Base-by-base conservation (phyloP, 2,329 filamentous ascomycete genomes). In the Pseudopithomyces maydicus region DNA sequence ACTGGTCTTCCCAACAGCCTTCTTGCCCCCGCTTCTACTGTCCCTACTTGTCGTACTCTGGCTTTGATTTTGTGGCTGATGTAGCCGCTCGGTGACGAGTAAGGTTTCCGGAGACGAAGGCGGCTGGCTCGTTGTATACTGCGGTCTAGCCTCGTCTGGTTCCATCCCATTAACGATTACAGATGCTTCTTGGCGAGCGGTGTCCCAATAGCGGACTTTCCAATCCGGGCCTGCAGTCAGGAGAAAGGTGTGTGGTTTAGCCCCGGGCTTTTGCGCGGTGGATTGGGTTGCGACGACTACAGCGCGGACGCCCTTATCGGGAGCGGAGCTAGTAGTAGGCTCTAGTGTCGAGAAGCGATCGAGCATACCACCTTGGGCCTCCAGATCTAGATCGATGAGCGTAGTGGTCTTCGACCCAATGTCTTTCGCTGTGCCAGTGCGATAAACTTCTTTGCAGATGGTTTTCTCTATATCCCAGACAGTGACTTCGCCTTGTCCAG, bases 391-490 rank as follows among this genome's bases (percentile, higher is more conserved):
- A 49, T 92, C 90, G 85, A 91, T 93, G 2, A 94, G 85, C 44
- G 93, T 89, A 72, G 67, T 76, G 79, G 56, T 89, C 84, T 76
- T 86, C 10, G 58, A 63, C 4, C 71, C 70, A 3, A 62, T 67
- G 23, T 74, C 70, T 58, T 69, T 74, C 36, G 65, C 65, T 12
- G 51, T 52, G 23, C 85, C 85, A 1, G 87, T 73, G 73, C 92
- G 88, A 73, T 96, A 97, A 1, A 97, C 88, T 73, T 98, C 93
- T 57, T 91, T 86, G 70, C 95, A 99, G 44, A 90, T 84, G 7
- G 88, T 87, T 77, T 94, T 96, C 72, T 98, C 94, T 15, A 98
- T 82, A 70, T 98, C 95, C 95, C 95, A 99, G 0, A 96, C 90
- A 0, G 92, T 96, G 32, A 99, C 86, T 72, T 99, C 95, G 15